Conservation (phyloP, 345 rosid species). For the Pugionium dolabratum region DNA sequence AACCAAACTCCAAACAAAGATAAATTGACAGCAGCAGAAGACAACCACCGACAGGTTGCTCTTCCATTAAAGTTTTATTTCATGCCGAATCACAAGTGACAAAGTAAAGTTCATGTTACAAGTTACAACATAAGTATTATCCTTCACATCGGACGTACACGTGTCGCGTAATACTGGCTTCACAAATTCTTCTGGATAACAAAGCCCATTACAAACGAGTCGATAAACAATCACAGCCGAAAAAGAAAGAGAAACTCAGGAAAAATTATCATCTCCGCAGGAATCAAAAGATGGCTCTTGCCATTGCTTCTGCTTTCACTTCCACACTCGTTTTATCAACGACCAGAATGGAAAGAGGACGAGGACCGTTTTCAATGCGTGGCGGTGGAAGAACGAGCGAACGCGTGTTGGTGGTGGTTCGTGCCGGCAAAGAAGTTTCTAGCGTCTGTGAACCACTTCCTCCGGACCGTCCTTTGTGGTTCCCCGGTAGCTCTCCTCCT, state of each 20-base stretch:
- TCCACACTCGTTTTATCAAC: slow-evolving; percentile 24
- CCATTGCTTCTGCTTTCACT: slow-evolving; percentile 39
- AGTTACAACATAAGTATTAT: neutral
- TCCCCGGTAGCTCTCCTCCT: slow-evolving; percentile 87
- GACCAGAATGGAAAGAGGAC: slow-evolving; percentile 9
- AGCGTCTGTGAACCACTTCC: slow-evolving; percentile 90
- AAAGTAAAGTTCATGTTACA: no score
- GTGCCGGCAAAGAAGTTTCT: slow-evolving; percentile 79
- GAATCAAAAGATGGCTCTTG: slow-evolving; percentile 28
- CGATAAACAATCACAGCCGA: neutral
- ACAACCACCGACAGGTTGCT: no score
- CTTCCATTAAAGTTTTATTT: no score
- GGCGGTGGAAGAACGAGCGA: slow-evolving; percentile 15
- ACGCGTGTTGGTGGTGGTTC: slow-evolving; percentile 31
- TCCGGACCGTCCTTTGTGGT: slow-evolving; percentile 94
- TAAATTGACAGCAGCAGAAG: no score
- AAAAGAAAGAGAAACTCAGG: no score
- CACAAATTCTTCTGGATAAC: slow-evolving; percentile 36
- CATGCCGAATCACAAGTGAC: no score
- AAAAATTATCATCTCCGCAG: slow-evolving; percentile 2
- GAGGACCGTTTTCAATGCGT: neutral
- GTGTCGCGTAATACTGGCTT: slow-evolving; percentile 31
- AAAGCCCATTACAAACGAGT: slow-evolving; percentile 34
- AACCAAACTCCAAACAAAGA: no score
- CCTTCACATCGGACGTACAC: slow-evolving; percentile 29